Conservation (phyloP, 345 rosid genomes). For the Boechera divaricarpa region DNA sequence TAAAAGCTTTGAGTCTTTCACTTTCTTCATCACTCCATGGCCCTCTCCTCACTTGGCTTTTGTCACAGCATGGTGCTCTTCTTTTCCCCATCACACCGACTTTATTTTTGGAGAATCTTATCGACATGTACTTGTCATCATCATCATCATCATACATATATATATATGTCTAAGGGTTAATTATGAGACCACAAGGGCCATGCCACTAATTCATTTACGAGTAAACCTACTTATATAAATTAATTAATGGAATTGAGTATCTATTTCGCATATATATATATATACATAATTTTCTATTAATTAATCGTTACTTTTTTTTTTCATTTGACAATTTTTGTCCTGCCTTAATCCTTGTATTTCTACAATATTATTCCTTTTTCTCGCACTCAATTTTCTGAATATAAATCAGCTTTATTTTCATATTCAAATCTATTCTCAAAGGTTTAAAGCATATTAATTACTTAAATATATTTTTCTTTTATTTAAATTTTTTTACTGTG, state of each 20-base stretch:
- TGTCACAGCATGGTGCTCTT: slow-evolving; percentile 44
- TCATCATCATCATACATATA: slow-evolving; percentile 16
- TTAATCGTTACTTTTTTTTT: neutral
- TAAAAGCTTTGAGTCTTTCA: slow-evolving; percentile 36
- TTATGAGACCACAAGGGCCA: slow-evolving; percentile 39
- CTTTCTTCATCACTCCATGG: slow-evolving; percentile 43
- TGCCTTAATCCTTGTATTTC: neutral
- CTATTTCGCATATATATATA: neutral
- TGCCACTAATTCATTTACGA: slow-evolving; percentile 34
- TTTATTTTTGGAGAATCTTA: slow-evolving; percentile 24
- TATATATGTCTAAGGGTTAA: neutral
- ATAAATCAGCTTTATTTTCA: neutral
- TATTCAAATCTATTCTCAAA: neutral
- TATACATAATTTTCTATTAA: neutral
- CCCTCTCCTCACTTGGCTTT: slow-evolving; percentile 42
- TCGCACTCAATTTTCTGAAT: neutral
- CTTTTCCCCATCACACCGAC: slow-evolving; percentile 23
- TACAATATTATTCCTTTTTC: neutral
- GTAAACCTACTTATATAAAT: slow-evolving; percentile 9
- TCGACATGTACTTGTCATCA: slow-evolving; percentile 26
- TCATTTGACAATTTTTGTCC: neutral
- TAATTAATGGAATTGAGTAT: slow-evolving; percentile 13
- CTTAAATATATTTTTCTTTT: neutral
- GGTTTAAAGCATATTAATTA: slow-evolving; percentile 9
- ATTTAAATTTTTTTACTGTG: neutral